phyloP scores from a whole-genome alignment of 2,329 filamentous ascomycete genomes.

The Cryphonectria parasitica region DNA sequence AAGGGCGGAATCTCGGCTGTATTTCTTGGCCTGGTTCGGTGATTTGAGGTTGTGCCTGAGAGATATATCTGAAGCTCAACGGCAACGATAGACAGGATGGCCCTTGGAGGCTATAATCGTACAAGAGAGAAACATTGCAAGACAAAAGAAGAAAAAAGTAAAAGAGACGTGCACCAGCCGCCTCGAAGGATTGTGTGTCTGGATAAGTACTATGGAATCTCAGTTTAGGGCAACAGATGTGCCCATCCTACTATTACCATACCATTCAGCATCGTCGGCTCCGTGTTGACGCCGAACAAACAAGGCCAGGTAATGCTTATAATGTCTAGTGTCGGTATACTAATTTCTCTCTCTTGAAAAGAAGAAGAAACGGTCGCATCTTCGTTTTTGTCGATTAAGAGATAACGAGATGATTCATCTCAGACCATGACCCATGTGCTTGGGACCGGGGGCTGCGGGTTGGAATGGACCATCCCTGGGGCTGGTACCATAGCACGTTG shows the following conservation, averaged over 20 bases:
- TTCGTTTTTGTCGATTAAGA: not conserved
- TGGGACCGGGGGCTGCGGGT: not conserved
- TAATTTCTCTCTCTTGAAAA: not conserved
- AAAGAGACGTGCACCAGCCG: constrained; percentile 5
- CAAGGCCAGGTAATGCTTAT: not conserved
- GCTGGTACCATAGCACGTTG: not conserved
- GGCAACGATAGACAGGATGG: not conserved
- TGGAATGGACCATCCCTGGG: not conserved
- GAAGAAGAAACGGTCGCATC: not conserved
- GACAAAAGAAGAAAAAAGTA: not conserved
- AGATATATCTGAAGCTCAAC: constrained; percentile 8
- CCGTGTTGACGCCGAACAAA: not conserved
- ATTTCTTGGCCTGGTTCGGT: not conserved
- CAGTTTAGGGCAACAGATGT: not conserved
- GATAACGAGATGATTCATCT: constrained; percentile 9
- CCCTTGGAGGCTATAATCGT: not conserved
- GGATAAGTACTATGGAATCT: constrained; percentile 7
- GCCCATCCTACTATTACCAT: no score
- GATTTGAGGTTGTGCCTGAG: not conserved
- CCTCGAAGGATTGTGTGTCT: constrained; percentile 16
- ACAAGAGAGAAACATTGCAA: not conserved
- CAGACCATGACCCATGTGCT: constrained; percentile 6
- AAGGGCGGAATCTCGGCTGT: constrained; percentile 1
- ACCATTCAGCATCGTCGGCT: not conserved
- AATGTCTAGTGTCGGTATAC: constrained; percentile 17